A percentile compares a stretch with the other conserved stretches of the same genome.
Conservation (phyloP, 2,329 filamentous ascomycete species). For the Dothidotthia symphoricarpi region DNA sequence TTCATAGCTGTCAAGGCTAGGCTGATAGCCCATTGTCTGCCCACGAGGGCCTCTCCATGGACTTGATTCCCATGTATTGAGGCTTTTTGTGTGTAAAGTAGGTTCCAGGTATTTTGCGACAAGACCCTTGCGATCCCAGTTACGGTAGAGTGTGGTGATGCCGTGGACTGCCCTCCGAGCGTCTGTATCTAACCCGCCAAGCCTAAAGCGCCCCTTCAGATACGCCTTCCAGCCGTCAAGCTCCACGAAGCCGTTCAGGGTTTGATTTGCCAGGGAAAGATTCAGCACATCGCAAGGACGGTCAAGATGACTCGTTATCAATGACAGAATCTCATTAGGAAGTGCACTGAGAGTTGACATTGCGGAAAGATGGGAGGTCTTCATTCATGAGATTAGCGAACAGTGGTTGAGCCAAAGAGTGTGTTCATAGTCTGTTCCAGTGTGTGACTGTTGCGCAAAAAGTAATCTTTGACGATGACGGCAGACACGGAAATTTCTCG, state of each 20-base stretch:
- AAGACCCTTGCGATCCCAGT: slow-evolving; percentile 57
- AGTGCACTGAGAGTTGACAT: slow-evolving; percentile 28
- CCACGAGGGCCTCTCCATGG: slow-evolving; percentile 46
- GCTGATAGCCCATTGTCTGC: slow-evolving; percentile 60
- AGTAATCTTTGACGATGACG: slow-evolving; percentile 21
- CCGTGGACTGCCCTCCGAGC: slow-evolving; percentile 49
- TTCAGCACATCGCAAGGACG: slow-evolving; percentile 26
- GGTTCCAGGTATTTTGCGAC: slow-evolving; percentile 55
- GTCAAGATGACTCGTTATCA: slow-evolving; percentile 31
- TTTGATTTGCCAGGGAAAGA: slow-evolving; percentile 24
- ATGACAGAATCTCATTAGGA: slow-evolving; percentile 36
- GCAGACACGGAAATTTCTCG: slow-evolving; percentile 5
- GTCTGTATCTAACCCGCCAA: slow-evolving; percentile 25
- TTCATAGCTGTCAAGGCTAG: slow-evolving; percentile 59
- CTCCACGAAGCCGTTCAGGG: slow-evolving; percentile 25
- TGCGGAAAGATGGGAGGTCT: background rate
- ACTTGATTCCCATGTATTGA: slow-evolving; percentile 35
- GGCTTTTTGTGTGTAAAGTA: slow-evolving; percentile 33
- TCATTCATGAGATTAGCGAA: background rate
- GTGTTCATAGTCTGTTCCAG: too few species aligned
- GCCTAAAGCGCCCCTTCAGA: slow-evolving; percentile 31
- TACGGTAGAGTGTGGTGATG: slow-evolving; percentile 56
- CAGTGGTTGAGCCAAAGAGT: too few species aligned
- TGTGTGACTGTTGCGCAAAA: slow-evolving; percentile 5
- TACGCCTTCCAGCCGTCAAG: slow-evolving; percentile 38